Percentiles rank a stretch among this genome's conserved stretches.
Evolutionary conservation across 352 stramenopile species (phyloP).

Genomic region (Pythium utonaiense): DNA sequence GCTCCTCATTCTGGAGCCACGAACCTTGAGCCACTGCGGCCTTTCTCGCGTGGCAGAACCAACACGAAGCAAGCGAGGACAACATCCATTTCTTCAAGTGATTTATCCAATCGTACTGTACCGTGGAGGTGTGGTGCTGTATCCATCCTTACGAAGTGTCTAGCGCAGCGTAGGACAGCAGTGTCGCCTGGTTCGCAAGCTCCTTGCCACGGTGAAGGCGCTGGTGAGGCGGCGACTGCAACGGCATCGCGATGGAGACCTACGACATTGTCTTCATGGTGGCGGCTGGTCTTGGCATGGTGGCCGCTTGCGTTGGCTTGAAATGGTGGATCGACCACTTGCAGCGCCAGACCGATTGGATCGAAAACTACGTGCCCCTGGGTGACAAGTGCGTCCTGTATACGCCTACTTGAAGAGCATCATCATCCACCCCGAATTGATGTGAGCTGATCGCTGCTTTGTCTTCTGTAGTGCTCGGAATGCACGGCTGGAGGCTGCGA

Average conservation of each 20-base stretch:
- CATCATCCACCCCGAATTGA: no score
- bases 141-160: no score
- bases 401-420: no score
- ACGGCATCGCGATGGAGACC: neutral
- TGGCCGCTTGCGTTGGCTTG: neutral
- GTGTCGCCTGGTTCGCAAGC: no score
- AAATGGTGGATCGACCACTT: neutral
- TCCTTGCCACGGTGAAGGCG: no score
- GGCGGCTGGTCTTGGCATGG: neutral
- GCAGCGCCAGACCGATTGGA: conserved; percentile 4
- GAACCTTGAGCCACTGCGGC: neutral
- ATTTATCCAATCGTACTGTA: no score
- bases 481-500: conserved; percentile 1
- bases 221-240: no score
- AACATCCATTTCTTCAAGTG: neutral
- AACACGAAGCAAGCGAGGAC: neutral
- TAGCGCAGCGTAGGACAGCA: no score
- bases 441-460: no score
- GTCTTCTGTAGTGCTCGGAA: neutral
- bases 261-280: neutral
- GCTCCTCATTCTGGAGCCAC: neutral
- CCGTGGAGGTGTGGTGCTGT: no score
- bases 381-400: conserved; percentile 11
- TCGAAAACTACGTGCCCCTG: conserved; percentile 10
- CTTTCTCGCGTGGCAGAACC: neutral